Conservation (phyloP, 2,329 filamentous ascomycete genomes). For the Didymellaceae sp. region DNA sequence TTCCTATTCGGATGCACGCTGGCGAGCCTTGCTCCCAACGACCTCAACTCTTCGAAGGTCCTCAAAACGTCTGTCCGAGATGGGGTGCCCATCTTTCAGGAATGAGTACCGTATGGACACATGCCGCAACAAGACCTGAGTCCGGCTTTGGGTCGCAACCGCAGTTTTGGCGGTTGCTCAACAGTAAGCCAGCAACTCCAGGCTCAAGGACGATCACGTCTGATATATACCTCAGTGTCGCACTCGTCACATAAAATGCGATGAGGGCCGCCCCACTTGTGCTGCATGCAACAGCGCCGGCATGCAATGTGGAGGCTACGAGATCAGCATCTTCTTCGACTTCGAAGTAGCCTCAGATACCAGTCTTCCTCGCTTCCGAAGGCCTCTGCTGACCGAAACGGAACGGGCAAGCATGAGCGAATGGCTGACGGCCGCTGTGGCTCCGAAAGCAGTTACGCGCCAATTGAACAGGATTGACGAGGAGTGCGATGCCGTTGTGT, state of each 20-base stretch:
- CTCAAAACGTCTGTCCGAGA: background rate
- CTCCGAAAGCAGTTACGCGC: constrained; percentile 28
- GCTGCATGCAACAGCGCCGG: constrained; percentile 46
- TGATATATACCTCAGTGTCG: constrained; percentile 38
- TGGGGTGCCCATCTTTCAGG: background rate
- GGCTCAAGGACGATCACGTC: background rate
- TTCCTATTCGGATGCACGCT: background rate
- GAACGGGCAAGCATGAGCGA: constrained; percentile 47
- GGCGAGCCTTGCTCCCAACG: background rate
- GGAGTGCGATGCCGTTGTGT: constrained; percentile 23
- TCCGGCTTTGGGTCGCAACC: constrained; percentile 3
- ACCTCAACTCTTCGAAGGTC: background rate
- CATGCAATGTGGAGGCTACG: constrained; percentile 51
- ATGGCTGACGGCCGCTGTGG: constrained; percentile 44
- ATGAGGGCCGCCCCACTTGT: constrained; percentile 52
- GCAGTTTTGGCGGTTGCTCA: constrained; percentile 22
- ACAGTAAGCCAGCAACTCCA: constrained; percentile 6
- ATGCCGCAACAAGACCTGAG: constrained; percentile 5
- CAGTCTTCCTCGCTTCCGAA: constrained; percentile 44
- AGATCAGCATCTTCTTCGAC: constrained; percentile 49
- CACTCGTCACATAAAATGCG: constrained; percentile 55
- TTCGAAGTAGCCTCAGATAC: constrained; percentile 27
- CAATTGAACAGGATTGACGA: constrained; percentile 38
- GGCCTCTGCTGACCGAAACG: constrained; percentile 53
- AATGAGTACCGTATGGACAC: background rate